A percentile compares a stretch with the other conserved stretches of the same genome.
Conservation (phyloP, 805 yeast species). For the Zygotorulaspora sp. region DNA sequence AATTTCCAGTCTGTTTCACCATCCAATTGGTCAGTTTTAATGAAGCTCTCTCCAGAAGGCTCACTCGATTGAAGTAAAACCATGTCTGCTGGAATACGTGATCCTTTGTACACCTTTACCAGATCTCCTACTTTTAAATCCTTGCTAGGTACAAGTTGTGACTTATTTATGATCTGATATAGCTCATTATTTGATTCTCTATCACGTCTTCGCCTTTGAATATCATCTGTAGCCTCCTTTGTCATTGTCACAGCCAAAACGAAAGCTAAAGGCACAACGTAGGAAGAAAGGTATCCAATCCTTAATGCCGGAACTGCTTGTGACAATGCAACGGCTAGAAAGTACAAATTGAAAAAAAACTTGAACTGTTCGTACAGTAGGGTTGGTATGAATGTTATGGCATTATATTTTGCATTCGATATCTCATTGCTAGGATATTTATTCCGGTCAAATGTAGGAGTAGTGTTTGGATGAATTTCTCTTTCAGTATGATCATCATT, state of each 20-base stretch:
- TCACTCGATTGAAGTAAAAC: constrained; percentile 79
- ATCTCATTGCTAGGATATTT: constrained; percentile 66
- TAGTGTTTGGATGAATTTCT: constrained; percentile 42
- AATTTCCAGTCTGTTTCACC: constrained; percentile 99
- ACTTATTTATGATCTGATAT: constrained; percentile 61
- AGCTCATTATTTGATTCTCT: constrained; percentile 79
- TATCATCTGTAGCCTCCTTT: constrained; percentile 93
- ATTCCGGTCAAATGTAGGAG: constrained; percentile 35
- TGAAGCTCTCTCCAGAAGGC: constrained; percentile 78
- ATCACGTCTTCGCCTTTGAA: constrained; percentile 85
- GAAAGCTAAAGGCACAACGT: constrained; percentile 90
- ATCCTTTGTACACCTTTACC: constrained; percentile 71
- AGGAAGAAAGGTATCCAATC: constrained; percentile 90
- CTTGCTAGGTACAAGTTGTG: constrained; percentile 46
- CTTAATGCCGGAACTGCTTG: constrained; percentile 85
- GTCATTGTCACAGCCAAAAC: constrained; percentile 89
- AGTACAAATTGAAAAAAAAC: constrained; percentile 91
- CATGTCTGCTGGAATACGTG: constrained; percentile 92
- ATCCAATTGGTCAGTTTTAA: constrained; percentile 95
- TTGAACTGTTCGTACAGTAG: constrained; percentile 93
- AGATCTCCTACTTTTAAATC: constrained; percentile 83
- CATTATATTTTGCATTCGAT: constrained; percentile 91
- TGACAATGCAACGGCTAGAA: constrained; percentile 86
- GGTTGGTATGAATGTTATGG: constrained; percentile 80
- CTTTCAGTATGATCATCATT: constrained; percentile 32